phyloP scores from a whole-genome alignment of 805 yeast species.

The Torulaspora delbrueckii region DNA sequence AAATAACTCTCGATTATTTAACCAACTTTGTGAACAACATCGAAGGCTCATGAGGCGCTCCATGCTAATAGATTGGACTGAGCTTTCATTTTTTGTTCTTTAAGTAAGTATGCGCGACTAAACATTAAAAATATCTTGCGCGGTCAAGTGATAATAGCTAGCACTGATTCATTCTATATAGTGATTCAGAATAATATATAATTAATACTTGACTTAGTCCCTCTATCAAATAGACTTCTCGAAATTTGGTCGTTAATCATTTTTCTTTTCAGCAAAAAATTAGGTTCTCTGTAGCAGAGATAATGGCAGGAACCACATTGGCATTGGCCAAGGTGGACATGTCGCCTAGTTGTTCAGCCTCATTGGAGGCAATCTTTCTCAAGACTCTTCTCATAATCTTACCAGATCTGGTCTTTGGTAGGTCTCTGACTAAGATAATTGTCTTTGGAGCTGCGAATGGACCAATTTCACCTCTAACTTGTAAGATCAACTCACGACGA shows the following conservation, averaged over 20 bases:
- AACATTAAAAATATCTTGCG: no score
- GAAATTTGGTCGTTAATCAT: constrained; percentile 5
- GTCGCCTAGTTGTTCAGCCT: constrained; percentile 91
- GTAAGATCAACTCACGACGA: constrained; percentile 62
- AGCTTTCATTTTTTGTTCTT: no score
- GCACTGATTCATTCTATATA: constrained; percentile 1
- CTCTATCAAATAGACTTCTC: constrained; percentile 1
- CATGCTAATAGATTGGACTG: no score
- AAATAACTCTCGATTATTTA: no score
- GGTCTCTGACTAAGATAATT: constrained; percentile 78
- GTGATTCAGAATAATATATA: neutral
- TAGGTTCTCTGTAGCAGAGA: constrained; percentile 56
- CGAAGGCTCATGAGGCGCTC: no score
- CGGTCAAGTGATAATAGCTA: neutral
- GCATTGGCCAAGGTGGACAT: constrained; percentile 86
- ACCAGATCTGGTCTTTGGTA: constrained; percentile 98
- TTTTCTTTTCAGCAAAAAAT: constrained; percentile 29
- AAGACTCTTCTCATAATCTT: constrained; percentile 97
- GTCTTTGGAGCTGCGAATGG: constrained; percentile 92
- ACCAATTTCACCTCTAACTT: constrained; percentile 56
- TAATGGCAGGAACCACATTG: constrained; percentile 69
- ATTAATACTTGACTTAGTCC: neutral
- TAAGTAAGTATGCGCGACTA: neutral
- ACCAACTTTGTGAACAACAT: no score
- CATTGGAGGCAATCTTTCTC: constrained; percentile 88